Evolutionary conservation across 192 early-diverging fungal species (phyloP).

Genomic region (Thoreauomyces humboldtii): DNA sequence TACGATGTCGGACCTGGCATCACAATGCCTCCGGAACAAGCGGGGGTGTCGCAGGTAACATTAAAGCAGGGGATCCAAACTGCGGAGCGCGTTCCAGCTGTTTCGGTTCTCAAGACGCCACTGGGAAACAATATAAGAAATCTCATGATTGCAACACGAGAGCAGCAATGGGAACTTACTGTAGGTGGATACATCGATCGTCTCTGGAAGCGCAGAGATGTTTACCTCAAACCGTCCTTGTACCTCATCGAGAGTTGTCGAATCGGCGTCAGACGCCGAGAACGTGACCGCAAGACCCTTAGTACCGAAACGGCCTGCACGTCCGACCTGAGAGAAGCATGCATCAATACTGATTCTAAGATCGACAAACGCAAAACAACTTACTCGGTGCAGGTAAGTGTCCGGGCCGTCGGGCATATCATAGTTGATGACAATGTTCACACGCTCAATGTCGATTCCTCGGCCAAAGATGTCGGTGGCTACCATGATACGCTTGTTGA

Average conservation of each 20-base stretch:
- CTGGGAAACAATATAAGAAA: too few species aligned
- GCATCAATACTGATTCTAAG: background rate
- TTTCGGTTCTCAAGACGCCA: too few species aligned
- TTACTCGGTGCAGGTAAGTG: constrained; percentile 87
- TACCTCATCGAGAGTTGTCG: constrained; percentile 72
- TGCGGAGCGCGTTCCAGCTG: too few species aligned
- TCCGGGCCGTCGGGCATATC: constrained; percentile 91
- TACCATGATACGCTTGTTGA: constrained; percentile 91
- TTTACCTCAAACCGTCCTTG: constrained; percentile 96
- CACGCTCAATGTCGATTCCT: constrained; percentile 97
- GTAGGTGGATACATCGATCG: constrained; percentile 82
- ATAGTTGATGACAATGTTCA: constrained; percentile 99
- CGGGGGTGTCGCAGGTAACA: too few species aligned
- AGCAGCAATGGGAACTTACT: too few species aligned
- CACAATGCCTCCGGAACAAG: too few species aligned
- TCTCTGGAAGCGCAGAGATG: constrained; percentile 82
- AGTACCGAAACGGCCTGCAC: constrained; percentile 99
- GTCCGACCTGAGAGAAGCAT: constrained; percentile 62
- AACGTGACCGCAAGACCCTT: constrained; percentile 97
- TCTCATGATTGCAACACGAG: too few species aligned
- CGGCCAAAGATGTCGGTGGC: constrained; percentile 98
- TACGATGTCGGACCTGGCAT: too few species aligned
- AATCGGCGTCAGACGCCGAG: constrained; percentile 81
- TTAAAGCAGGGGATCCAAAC: too few species aligned
- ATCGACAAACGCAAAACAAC: background rate